Evolutionary conservation across 208 protist species (phyloP).

Genomic region (Naegleria gruberi): DNA sequence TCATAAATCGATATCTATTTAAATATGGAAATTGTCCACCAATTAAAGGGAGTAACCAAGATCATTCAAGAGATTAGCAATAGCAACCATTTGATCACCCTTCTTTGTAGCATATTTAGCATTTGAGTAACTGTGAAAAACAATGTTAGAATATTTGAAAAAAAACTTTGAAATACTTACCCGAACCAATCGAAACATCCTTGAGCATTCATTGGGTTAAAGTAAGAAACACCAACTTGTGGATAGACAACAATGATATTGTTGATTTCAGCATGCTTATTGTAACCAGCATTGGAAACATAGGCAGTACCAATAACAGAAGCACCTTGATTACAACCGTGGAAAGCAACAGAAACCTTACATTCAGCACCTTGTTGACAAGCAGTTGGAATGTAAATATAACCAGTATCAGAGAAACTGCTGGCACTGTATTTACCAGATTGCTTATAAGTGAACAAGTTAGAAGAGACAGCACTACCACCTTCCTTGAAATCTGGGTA

Average conservation of each 20-base stretch:
- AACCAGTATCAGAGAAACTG: neutral
- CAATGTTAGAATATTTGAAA: no score
- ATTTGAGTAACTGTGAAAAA: neutral
- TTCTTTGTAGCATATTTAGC: constrained; percentile 3
- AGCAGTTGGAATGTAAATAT: constrained; percentile 28
- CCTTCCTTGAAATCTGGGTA: neutral
- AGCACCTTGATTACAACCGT: constrained; percentile 38
- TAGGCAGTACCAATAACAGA: constrained; percentile 25
- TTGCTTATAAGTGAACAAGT: neutral
- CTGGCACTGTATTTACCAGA: neutral
- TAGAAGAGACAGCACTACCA: neutral
- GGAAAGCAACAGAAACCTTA: constrained; percentile 34
- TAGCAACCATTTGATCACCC: constrained; percentile 16
- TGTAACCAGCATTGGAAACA: constrained; percentile 33
- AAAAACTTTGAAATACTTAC: no score
- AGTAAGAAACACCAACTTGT: constrained; percentile 23
- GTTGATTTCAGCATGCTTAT: constrained; percentile 43
- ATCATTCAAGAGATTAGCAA: neutral
- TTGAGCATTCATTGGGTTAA: constrained; percentile 30
- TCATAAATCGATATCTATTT: neutral
- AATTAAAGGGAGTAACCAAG: neutral
- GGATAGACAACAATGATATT: constrained; percentile 47
- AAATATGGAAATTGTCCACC: neutral
- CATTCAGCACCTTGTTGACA: constrained; percentile 26
- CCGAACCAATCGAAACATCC: constrained; percentile 42